A percentile compares a stretch with the other conserved stretches of the same genome.
Conservation (phyloP, 306 rosid genomes). For the Astragalus membranaceus region DNA sequence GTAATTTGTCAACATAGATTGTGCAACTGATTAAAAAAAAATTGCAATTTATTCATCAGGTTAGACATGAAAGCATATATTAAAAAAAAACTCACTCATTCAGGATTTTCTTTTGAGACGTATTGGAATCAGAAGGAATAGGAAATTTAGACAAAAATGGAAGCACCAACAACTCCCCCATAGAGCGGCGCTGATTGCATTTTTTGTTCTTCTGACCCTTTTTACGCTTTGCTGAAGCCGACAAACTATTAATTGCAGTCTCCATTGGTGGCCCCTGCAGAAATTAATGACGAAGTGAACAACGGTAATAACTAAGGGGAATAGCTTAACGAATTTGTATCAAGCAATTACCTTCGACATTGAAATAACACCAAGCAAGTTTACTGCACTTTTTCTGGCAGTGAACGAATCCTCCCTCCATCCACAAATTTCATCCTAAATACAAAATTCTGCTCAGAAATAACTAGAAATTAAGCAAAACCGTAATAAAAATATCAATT, state of each 20-base stretch:
- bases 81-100: slow-evolving; percentile 54
- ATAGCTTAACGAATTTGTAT: slow-evolving; percentile 13
- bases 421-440: slow-evolving; percentile 75
- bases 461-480: slow-evolving; percentile 3
- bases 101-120: slow-evolving; percentile 37
- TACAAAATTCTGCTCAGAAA: slow-evolving; percentile 17
- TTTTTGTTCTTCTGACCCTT: slow-evolving; percentile 65
- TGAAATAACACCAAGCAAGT: slow-evolving; percentile 80
- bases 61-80: slow-evolving; percentile 9
- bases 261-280: slow-evolving; percentile 66
- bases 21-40: background rate
- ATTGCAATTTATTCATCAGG: slow-evolving; percentile 2
- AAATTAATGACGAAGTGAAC: slow-evolving; percentile 24
- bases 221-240: slow-evolving; percentile 68
- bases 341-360: slow-evolving; percentile 58
- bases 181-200: slow-evolving; percentile 39
- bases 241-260: slow-evolving; percentile 27
- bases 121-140: slow-evolving; percentile 55
- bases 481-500: background rate
- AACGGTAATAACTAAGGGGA: slow-evolving; percentile 5
- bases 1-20: background rate
- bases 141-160: slow-evolving; percentile 85
- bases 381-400: slow-evolving; percentile 82
- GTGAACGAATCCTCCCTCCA: slow-evolving; percentile 92
- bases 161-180: slow-evolving; percentile 89